Conservation (phyloP, 2,329 filamentous ascomycete species). For the Verticillium nonalfalfae region DNA sequence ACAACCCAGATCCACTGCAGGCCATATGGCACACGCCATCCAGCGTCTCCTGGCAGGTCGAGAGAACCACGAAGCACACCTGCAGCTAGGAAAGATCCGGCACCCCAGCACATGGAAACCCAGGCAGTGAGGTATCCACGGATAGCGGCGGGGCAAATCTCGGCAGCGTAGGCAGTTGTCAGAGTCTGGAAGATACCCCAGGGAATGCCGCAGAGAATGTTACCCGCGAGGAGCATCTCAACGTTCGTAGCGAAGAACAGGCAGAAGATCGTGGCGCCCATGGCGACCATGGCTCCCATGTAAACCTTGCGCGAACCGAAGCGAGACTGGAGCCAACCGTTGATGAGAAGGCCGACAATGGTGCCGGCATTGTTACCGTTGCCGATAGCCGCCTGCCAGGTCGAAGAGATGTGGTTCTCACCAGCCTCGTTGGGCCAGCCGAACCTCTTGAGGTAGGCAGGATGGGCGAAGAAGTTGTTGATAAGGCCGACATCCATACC, state of each 20-base stretch:
- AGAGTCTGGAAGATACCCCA: conserved; percentile 26
- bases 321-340: conserved; percentile 28
- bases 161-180: conserved; percentile 28
- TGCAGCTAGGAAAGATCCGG: conserved; percentile 28
- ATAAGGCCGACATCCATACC: conserved; percentile 30
- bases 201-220: conserved; percentile 18
- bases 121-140: conserved; percentile 29
- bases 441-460: conserved; percentile 22
- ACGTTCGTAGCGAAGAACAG: conserved; percentile 27
- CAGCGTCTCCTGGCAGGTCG: conserved; percentile 20
- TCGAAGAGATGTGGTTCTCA: conserved; percentile 30
- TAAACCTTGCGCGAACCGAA: conserved; percentile 28
- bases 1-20: conserved; percentile 24
- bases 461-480: conserved; percentile 29
- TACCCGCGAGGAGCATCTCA: conserved; percentile 22
- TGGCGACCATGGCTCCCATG: conserved; percentile 23
- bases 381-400: conserved; percentile 36
- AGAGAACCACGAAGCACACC: conserved; percentile 29
- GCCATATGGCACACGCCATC: conserved; percentile 16
- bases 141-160: conserved; percentile 26
- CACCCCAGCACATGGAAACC: conserved; percentile 29
- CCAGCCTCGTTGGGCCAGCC: conserved; percentile 21
- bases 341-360: conserved; percentile 35
- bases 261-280: conserved; percentile 29
- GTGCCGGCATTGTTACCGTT: conserved; percentile 32